Conservation (phyloP, 805 yeast species). For the Schizosaccharomyces lindneri region DNA sequence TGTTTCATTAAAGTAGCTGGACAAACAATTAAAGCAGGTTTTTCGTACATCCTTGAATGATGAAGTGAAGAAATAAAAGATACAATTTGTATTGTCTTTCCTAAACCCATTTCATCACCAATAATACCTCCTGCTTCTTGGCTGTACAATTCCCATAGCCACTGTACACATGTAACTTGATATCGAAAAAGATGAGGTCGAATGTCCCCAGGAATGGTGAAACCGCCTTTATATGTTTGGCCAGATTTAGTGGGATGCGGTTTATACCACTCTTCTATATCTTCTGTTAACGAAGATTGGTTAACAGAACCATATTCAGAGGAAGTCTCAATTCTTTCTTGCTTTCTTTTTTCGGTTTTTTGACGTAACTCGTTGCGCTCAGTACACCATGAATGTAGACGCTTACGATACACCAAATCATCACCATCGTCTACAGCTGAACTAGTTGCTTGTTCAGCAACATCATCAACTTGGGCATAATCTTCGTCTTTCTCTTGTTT, state of each 20-base stretch:
- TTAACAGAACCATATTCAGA: slow-evolving; percentile 15
- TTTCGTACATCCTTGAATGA: slow-evolving; percentile 45
- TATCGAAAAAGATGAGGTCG: slow-evolving; percentile 71
- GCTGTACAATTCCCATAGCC: slow-evolving; percentile 83
- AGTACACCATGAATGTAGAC: slow-evolving; percentile 34
- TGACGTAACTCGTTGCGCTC: slow-evolving; percentile 10
- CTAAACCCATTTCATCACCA: slow-evolving; percentile 96
- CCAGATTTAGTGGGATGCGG: slow-evolving; percentile 62
- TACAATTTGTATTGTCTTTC: slow-evolving; percentile 81
- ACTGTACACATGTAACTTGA: slow-evolving; percentile 88
- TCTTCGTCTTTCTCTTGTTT: slow-evolving; percentile 14
- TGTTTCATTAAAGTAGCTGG: slow-evolving; percentile 92
- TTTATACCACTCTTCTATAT: slow-evolving; percentile 31
- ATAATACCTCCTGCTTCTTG: slow-evolving; percentile 86
- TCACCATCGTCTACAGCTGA: slow-evolving; percentile 51
- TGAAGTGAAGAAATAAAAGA: slow-evolving; percentile 80
- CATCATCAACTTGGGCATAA: slow-evolving; percentile 23
- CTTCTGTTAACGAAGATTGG: slow-evolving; percentile 10
- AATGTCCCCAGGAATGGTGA: slow-evolving; percentile 71
- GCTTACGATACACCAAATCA: slow-evolving; percentile 31
- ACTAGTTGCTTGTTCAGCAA: slow-evolving; percentile 5
- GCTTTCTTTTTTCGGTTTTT: slow-evolving; percentile 6
- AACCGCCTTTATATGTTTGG: slow-evolving; percentile 44
- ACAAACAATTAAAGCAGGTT: slow-evolving; percentile 70
- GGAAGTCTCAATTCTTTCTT: slow-evolving; percentile 5